These are phyloP conservation scores for Phylloporus sp. DNA, from an alignment of 1,284 basidiomycete species.

Conservation along the genomic window DNA sequence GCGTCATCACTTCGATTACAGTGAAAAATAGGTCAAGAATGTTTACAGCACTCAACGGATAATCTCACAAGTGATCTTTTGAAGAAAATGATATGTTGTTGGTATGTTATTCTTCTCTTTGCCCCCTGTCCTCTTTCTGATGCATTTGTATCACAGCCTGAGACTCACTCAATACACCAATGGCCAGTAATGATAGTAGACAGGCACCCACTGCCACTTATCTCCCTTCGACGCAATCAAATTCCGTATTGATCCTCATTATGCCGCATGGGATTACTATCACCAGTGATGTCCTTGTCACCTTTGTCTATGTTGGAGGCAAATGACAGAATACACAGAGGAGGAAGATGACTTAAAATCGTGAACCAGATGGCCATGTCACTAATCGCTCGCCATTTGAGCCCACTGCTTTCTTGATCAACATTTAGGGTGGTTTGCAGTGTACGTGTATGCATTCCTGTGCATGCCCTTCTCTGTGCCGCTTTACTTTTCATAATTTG, in stretches of 20 bases:
- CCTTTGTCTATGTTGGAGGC: constrained; percentile 39
- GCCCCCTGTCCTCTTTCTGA: neutral
- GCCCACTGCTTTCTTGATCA: too few relatives aligned
- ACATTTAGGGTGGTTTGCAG: too few relatives aligned
- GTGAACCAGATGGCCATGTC: too few relatives aligned
- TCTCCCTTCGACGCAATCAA: constrained; percentile 25
- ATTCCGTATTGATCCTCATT: constrained; percentile 37
- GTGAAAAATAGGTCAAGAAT: constrained; percentile 31
- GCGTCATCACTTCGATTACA: constrained; percentile 7
- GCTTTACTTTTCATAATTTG: too few relatives aligned
- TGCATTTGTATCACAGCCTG: too few relatives aligned
- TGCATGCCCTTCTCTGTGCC: too few relatives aligned
- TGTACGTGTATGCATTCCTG: too few relatives aligned
- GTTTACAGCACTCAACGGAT: constrained; percentile 39
- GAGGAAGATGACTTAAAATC: constrained; percentile 8
- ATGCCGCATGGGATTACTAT: constrained; percentile 40
- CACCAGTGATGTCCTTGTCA: constrained; percentile 35
- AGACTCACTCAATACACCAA: constrained; percentile 11
- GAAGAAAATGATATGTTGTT: constrained; percentile 36
- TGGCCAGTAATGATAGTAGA: constrained; percentile 38
- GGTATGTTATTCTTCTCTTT: constrained; percentile 22
- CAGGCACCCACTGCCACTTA: constrained; percentile 39
- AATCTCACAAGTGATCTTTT: constrained; percentile 41
- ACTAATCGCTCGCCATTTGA: too few relatives aligned
- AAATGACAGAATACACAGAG: constrained; percentile 36